Evolutionary conservation across 768 basidiomycete species (phyloP).

Genomic region (Boletus reticuloceps): DNA sequence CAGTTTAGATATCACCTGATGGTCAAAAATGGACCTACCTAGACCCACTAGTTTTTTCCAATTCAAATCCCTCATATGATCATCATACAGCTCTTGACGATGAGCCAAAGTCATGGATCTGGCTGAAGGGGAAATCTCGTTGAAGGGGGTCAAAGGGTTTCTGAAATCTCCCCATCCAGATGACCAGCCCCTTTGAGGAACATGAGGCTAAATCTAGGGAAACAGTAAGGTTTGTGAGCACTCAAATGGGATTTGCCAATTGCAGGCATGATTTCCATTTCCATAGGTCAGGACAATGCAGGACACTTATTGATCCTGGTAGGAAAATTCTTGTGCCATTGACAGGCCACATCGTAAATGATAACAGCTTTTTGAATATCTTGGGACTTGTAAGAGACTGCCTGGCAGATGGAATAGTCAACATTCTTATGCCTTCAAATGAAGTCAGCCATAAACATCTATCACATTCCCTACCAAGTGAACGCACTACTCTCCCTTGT

Average conservation of each 20-base stretch:
- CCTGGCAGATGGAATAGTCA: conserved; percentile 25
- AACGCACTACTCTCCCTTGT: conserved; percentile 20
- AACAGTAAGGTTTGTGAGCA: conserved; percentile 27
- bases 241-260: conserved; percentile 33
- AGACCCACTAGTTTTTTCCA: too few relatives aligned
- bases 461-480: background rate
- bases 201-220: conserved; percentile 18
- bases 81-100: too few relatives aligned
- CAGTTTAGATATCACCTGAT: too few relatives aligned
- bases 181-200: too few relatives aligned
- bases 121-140: too few relatives aligned
- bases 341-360: conserved; percentile 32
- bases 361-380: conserved; percentile 3
- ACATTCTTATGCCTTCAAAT: conserved; percentile 28
- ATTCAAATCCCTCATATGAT: too few relatives aligned
- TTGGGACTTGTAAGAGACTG: conserved; percentile 5
- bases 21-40: too few relatives aligned
- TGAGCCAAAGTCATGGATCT: too few relatives aligned
- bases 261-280: conserved; percentile 5
- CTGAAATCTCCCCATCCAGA: too few relatives aligned
- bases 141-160: too few relatives aligned
- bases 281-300: background rate
- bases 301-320: background rate
- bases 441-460: background rate
- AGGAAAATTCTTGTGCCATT: conserved; percentile 20